A percentile compares a stretch with the other conserved stretches of the same genome.
Evolutionary conservation across 1,284 basidiomycete species (phyloP).

Genomic region (Flammula alnicola): DNA sequence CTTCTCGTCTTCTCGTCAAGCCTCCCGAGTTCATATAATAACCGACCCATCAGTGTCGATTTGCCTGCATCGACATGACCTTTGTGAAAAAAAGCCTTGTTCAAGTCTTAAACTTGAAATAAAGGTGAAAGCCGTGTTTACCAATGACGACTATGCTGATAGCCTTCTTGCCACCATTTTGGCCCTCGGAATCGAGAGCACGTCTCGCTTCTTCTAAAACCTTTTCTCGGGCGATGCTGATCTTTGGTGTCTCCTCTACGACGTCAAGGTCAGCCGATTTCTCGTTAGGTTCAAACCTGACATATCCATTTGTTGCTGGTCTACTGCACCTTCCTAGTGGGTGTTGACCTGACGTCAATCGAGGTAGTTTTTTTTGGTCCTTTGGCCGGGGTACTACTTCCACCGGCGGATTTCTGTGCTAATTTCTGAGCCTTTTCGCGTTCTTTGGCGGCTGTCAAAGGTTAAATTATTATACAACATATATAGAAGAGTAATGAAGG

Average conservation of each 20-base stretch:
- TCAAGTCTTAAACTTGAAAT: conserved; percentile 2
- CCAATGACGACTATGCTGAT: conserved; percentile 94
- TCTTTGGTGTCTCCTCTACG: conserved; percentile 71
- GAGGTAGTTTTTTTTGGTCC: conserved; percentile 39
- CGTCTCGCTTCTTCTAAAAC: conserved; percentile 81
- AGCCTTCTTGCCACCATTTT: conserved; percentile 65
- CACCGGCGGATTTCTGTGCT: conserved; percentile 47
- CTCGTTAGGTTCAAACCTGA: conserved; percentile 72
- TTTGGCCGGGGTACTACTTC: conserved; percentile 43
- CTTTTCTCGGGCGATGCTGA: conserved; percentile 81
- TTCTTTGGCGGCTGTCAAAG: conserved; percentile 72
- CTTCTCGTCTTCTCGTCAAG: conserved; percentile 85
- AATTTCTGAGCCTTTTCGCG: conserved; percentile 73
- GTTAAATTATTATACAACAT: conserved; percentile 47
- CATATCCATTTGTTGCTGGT: conserved; percentile 72
- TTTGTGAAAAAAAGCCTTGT: conserved; percentile 38
- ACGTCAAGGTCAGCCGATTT: conserved; percentile 43
- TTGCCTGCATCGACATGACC: conserved; percentile 99
- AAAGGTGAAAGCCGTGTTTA: conserved; percentile 40
- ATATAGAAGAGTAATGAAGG: conserved; percentile 38
- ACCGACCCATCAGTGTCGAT: conserved; percentile 94
- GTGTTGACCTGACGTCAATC: conserved; percentile 44
- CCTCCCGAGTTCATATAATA: conserved; percentile 91
- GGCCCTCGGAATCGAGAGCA: conserved; percentile 55
- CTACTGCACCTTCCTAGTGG: conserved; percentile 38